Percentiles rank a stretch among this genome's conserved stretches.
phyloP scores from a whole-genome alignment of 768 basidiomycete genomes.

The Hypholoma fasciculare region DNA sequence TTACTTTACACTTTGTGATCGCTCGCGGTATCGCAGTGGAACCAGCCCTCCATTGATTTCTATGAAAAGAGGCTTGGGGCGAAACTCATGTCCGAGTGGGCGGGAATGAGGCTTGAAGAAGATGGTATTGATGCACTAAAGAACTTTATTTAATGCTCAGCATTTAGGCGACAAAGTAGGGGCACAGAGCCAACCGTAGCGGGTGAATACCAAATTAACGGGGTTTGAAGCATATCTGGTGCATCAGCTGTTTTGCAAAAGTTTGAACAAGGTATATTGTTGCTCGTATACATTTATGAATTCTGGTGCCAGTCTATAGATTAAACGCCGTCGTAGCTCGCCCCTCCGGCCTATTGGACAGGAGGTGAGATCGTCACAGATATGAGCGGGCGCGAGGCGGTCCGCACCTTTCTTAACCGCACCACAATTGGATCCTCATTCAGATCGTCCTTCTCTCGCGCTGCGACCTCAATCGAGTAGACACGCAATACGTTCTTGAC shows the following conservation, averaged over 20 bases:
- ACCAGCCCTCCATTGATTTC: slow-evolving; percentile 87
- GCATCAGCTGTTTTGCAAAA: not conserved
- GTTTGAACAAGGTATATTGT: no score
- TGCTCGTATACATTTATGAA: slow-evolving; percentile 4
- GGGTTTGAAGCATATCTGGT: slow-evolving; percentile 2
- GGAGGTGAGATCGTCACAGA: slow-evolving; percentile 9
- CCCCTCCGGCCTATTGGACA: slow-evolving; percentile 70
- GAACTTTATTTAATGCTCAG: slow-evolving; percentile 35
- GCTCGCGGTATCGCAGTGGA: slow-evolving; percentile 65
- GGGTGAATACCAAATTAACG: not conserved
- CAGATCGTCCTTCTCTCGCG: slow-evolving; percentile 80
- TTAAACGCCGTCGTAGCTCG: slow-evolving; percentile 84
- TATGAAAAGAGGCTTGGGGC: slow-evolving; percentile 87
- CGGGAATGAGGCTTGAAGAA: slow-evolving; percentile 80
- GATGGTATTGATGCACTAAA: slow-evolving; percentile 63
- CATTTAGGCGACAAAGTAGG: slow-evolving; percentile 10
- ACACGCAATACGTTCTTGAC: slow-evolving; percentile 79
- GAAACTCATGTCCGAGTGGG: slow-evolving; percentile 80
- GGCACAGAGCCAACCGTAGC: not conserved
- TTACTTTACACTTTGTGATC: slow-evolving; percentile 11
- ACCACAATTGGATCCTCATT: slow-evolving; percentile 85
- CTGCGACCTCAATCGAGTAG: slow-evolving; percentile 88
- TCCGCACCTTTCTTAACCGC: slow-evolving; percentile 74
- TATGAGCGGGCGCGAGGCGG: slow-evolving; percentile 8
- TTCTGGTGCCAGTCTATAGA: slow-evolving; percentile 2